phyloP scores from a whole-genome alignment of 31 red algal genomes.

The Bonnemaisonia californica region DNA sequence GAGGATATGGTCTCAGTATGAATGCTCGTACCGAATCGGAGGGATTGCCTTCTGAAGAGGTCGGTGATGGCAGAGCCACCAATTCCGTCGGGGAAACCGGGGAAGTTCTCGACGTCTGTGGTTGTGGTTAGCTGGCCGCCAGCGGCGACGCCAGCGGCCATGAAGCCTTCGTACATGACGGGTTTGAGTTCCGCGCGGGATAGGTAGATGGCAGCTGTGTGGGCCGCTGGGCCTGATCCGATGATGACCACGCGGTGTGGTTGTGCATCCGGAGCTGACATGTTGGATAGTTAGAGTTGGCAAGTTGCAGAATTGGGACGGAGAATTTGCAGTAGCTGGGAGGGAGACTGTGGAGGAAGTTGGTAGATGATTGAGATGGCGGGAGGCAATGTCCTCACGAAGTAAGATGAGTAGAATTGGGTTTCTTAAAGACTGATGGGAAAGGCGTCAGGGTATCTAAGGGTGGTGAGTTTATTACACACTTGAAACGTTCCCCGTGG shows the following conservation, averaged over 20 bases:
- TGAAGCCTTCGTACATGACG: conserved; percentile 92
- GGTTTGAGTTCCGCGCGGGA: conserved; percentile 88
- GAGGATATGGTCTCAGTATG: conserved; percentile 84
- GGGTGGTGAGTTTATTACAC: too few relatives aligned
- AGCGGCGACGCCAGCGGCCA: conserved; percentile 85
- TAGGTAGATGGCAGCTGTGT: conserved; percentile 96
- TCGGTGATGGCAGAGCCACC: conserved; percentile 81
- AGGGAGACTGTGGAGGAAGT: too few relatives aligned
- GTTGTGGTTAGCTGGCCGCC: conserved; percentile 97
- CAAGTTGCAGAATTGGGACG: conserved; percentile 5
- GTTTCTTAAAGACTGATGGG: too few relatives aligned
- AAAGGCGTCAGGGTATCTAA: too few relatives aligned
- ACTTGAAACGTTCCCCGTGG: too few relatives aligned
- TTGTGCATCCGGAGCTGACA: conserved; percentile 10
- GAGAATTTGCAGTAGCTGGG: too few relatives aligned
- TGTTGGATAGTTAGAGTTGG: neutral
- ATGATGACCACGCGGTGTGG: conserved; percentile 82
- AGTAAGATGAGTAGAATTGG: too few relatives aligned
- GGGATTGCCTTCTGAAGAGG: conserved; percentile 78
- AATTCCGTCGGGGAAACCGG: conserved; percentile 93
- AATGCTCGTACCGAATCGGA: conserved; percentile 77
- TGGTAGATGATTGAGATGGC: too few relatives aligned
- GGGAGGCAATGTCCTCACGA: too few relatives aligned
- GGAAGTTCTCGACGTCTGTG: conserved; percentile 98
- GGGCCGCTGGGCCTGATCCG: conserved; percentile 91